phyloP scores from a whole-genome alignment of 768 basidiomycete genomes.

The Tulasnella calospora region DNA sequence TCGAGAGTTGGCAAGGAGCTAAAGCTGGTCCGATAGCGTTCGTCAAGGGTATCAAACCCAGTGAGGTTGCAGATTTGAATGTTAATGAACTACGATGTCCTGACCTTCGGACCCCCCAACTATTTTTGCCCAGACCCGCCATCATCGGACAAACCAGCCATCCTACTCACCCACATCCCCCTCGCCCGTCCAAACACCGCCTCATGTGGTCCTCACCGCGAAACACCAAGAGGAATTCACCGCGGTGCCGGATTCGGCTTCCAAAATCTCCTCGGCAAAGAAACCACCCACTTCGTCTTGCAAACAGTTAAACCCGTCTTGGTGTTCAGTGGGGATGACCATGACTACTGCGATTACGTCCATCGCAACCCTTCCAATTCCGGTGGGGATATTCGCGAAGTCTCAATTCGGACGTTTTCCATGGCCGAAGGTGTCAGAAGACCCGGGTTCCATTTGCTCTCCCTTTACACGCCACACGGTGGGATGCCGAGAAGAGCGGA shows the following conservation, averaged over 20 bases:
- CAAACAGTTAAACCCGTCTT: constrained; percentile 57
- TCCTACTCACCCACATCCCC: constrained; percentile 87
- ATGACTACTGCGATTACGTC: constrained; percentile 85
- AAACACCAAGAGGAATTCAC: constrained; percentile 60
- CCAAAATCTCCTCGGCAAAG: constrained; percentile 68
- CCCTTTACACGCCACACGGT: constrained; percentile 49
- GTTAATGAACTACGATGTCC: not conserved
- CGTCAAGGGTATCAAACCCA: constrained; percentile 33
- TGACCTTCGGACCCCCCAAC: constrained; percentile 26
- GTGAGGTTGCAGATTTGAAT: not conserved
- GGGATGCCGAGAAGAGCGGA: constrained; percentile 49
- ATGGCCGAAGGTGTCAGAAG: constrained; percentile 80
- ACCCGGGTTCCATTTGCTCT: constrained; percentile 88
- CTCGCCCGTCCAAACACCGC: constrained; percentile 64
- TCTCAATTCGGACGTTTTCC: constrained; percentile 85
- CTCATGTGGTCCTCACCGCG: constrained; percentile 71
- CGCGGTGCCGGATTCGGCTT: constrained; percentile 75
- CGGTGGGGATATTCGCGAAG: constrained; percentile 50
- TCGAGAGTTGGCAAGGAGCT: constrained; percentile 42
- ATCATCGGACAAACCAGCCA: constrained; percentile 44
- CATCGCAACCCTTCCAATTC: constrained; percentile 40
- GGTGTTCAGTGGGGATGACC: constrained; percentile 88
- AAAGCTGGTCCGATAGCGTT: constrained; percentile 39
- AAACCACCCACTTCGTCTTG: constrained; percentile 63
- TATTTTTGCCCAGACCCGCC: constrained; percentile 34